Evolutionary conservation across 164 flowering plant species (phyloP), one percentile per base, ranked within the genome.

Genomic region (Magnolia kwangsiensis): DNA sequence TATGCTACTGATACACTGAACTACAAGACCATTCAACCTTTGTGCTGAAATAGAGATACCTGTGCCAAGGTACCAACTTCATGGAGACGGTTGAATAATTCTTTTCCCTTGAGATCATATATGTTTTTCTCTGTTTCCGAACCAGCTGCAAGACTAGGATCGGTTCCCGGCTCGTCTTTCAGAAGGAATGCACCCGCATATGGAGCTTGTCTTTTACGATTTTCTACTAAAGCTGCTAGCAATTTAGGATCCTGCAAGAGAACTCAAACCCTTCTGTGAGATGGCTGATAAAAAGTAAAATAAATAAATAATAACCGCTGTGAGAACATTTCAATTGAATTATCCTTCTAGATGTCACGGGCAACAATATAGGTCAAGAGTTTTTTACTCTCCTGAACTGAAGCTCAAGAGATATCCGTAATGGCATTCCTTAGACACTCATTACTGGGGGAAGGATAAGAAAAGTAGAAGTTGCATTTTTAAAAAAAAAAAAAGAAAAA

Each of bases 31-130:
- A 50, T 72, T 10, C 67, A 20, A 76, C 6, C 10, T 10, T 69
- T 10, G 50, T 29, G 27, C n/a, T 37, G 49, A 27, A n/a, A 13
- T 49, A 29, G 19, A 31, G 10, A 69, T 80, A 96, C 99, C 97
- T 94, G 98, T 45, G 95, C 99, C 74, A 96, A 89, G 55, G 98
- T 92, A 63, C 99, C 98, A 84, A 96, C 98, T 86, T 96, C 94
- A 86, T 94, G 97, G 73, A 96, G 97, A 37, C 98, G 95, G 20
- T 91, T 82, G 67, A 85, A 85, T 79, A 96, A 86, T 69, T 93
- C 98, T 80, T 90, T 86, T 78, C 98, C 99, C 83, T 90, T 94
- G 31, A 90, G 84, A 24, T 90, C 92, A 88, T 81, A 72, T 5
- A 84, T 76, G 72, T 72, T 86, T 74, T 95, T 91, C 70, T 96